Evolutionary conservation across 2,329 filamentous ascomycete species (phyloP).

Genomic region (Trichoderma hamatum): DNA sequence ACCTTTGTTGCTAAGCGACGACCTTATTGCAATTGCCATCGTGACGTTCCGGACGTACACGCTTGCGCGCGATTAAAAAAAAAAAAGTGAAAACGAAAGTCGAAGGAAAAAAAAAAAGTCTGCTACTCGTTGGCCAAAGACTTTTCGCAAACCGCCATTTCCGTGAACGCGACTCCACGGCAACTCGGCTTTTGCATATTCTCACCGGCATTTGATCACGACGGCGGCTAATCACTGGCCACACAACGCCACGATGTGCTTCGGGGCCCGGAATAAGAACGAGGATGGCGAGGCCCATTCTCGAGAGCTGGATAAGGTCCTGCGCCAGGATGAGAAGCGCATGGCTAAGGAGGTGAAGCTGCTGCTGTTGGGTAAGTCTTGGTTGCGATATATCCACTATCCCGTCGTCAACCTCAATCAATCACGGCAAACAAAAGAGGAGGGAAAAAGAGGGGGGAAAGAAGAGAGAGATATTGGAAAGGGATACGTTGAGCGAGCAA

Average conservation of each 20-base stretch:
- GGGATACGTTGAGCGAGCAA: not conserved
- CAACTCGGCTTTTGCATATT: conserved; percentile 1
- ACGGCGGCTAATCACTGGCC: conserved; percentile 6
- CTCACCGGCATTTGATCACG: not conserved
- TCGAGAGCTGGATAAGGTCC: conserved; percentile 80
- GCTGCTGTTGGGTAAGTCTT: conserved; percentile 73
- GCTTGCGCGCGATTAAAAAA: not conserved
- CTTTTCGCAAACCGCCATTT: not conserved
- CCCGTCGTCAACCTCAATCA: not conserved
- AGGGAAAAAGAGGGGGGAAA: not conserved
- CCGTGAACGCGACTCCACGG: conserved; percentile 17
- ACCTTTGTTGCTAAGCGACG: conserved; percentile 12
- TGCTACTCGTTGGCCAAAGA: not conserved
- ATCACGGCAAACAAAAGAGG: not conserved
- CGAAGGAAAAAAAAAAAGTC: not conserved
- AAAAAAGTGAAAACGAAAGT: not conserved
- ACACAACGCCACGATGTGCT: conserved; percentile 58
- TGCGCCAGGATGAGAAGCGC: conserved; percentile 86
- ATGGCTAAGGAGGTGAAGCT: conserved; percentile 91
- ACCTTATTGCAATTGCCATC: not conserved
- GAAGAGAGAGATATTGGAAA: not conserved
- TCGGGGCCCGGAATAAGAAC: conserved; percentile 58
- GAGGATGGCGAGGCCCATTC: conserved; percentile 58
- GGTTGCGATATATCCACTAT: not conserved
- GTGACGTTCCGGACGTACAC: conserved; percentile 2